These are phyloP conservation scores for Paecilomyces niveus DNA, from an alignment of 2,329 filamentous ascomycete species.

Conservation along the genomic window DNA sequence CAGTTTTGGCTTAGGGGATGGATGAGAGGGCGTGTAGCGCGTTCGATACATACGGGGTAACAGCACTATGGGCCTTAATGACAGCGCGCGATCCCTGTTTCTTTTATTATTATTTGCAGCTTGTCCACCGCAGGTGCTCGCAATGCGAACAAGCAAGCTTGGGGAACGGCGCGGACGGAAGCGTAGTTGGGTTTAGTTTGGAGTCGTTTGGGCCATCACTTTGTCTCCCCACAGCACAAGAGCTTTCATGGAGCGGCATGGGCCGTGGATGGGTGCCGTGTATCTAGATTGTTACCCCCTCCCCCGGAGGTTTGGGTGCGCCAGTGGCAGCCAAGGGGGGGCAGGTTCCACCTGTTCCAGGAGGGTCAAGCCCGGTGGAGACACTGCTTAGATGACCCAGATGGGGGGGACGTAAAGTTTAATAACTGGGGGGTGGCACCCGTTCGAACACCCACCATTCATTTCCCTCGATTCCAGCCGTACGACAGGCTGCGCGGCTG, in stretches of 20 bases:
- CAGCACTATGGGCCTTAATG: not conserved
- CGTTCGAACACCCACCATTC: not conserved
- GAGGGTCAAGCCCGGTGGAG: not conserved
- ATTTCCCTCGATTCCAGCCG: not conserved
- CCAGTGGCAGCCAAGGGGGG: not conserved
- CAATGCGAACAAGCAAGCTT: not conserved
- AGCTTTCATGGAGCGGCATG: not conserved
- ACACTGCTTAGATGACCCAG: not conserved
- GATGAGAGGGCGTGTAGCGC: constrained; percentile 1
- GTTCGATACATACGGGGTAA: not conserved
- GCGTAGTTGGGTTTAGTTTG: not conserved
- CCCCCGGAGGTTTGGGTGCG: not conserved
- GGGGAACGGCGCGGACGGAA: not conserved
- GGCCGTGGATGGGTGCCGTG: not conserved
- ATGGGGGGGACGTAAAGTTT: not conserved
- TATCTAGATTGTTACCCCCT: not conserved
- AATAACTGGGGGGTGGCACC: not conserved
- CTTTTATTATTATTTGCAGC: not conserved
- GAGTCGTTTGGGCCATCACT: not conserved
- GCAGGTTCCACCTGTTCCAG: not conserved
- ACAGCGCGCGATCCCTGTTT: not conserved
- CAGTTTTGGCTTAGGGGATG: not conserved
- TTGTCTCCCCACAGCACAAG: not conserved
- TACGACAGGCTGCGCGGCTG: not conserved
- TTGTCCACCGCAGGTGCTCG: not conserved